Evolutionary conservation across 1,284 basidiomycete genomes (phyloP), one percentile per base, ranked within the genome.

Genomic region (Heliocybe sulcata): DNA sequence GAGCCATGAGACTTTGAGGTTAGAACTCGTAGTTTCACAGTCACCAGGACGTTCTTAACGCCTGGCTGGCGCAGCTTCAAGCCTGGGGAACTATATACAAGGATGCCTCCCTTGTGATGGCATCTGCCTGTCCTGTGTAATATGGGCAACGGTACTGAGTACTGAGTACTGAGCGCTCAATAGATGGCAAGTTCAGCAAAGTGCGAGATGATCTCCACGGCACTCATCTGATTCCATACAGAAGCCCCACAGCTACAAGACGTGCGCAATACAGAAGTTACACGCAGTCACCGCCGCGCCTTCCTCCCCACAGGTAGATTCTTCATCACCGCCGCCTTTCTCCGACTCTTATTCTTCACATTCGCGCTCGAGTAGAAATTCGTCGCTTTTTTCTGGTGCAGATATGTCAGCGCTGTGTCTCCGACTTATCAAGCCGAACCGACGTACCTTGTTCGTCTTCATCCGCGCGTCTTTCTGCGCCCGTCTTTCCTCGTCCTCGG

Each of bases 321-420:
- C 63, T 77, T 81, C 69, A 86, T 70, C 51, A 85, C 61, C 19
- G 78, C 75, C 16, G 80, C 76, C 63, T 85, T 87, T 52, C 72
- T 70, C 35, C 87, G 80, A 59, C 82, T 94, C 68, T 88, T 91
- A 73, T 94, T 94, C 76, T 95, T 94, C 65, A 94, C 92, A 64
- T 94, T 94, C 1, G 89, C 81, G 50, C 68, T 78, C 6, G 87
- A 85, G 74, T 93, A 98, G 77, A 94, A 99, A 75, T 98, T 98
- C 57, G 81, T 80, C 16, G 92, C 84, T 72, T 93, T 95, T 75
- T 85, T 87, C 89, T 90, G 11, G 50, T 4, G 6, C 29, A 9
- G 31, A 58, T 29, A 58, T 52, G 12, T 35, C 3, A 19, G n/a
- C 3, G n/a, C n/a, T n/a, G n/a, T n/a, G n/a, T n/a, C n/a, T n/a